A percentile compares a stretch with the other conserved stretches of the same genome.
Evolutionary conservation across 495 filamentous ascomycete species (phyloP).

Genomic region (Penicillium bovifimosum): DNA sequence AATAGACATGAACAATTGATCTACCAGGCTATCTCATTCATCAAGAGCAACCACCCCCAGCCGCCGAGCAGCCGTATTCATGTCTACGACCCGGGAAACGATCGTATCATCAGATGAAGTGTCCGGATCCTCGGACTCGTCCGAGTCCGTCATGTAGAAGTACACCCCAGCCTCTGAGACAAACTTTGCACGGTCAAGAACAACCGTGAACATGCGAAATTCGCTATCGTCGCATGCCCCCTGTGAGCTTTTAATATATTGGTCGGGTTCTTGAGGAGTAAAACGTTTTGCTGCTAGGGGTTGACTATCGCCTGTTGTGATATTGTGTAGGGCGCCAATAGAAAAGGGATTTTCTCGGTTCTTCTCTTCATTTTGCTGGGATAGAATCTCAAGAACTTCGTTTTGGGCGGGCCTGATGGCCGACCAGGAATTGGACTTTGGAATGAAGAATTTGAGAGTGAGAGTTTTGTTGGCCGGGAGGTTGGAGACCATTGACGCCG

Average conservation of each 20-base stretch:
- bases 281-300: too few species aligned
- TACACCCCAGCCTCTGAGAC: background rate
- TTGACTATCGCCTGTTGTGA: background rate
- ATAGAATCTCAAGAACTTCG: too few species aligned
- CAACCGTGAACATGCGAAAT: background rate
- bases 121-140: background rate
- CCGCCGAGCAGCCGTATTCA: slow-evolving; percentile 5
- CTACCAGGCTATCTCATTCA: background rate
- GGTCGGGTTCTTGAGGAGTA: too few species aligned
- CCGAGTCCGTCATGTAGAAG: background rate
- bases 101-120: slow-evolving; percentile 3
- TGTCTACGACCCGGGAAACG: slow-evolving; percentile 4
- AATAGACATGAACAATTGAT: too few species aligned
- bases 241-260: too few species aligned
- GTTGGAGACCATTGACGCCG: slow-evolving; percentile 7
- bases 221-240: too few species aligned
- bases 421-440: slow-evolving; percentile 11
- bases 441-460: slow-evolving; percentile 12
- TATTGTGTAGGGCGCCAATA: background rate
- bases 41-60: slow-evolving; percentile 6
- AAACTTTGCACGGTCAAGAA: background rate
- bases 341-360: too few species aligned
- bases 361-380: too few species aligned
- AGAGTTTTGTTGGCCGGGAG: slow-evolving; percentile 13
- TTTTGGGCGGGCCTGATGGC: slow-evolving; percentile 11